phyloP scores from a whole-genome alignment of 1,284 basidiomycete genomes.

The Ustilago xerochloae region DNA sequence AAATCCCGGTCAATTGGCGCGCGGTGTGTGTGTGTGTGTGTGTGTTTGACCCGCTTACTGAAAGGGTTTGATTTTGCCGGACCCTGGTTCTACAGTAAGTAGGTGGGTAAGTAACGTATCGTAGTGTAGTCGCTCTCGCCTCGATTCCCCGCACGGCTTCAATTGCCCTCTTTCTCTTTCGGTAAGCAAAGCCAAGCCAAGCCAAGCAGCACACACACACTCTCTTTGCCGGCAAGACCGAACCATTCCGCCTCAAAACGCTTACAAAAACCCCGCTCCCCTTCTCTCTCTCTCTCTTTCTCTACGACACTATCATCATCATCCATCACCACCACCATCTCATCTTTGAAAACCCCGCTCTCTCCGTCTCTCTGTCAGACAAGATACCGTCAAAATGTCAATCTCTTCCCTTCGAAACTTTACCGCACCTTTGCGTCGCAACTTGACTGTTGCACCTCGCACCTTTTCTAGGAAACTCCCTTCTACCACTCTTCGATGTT shows the following conservation, averaged over 20 bases:
- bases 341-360: too few species aligned
- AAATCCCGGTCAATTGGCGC: not conserved
- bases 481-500: not conserved
- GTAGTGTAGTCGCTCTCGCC: too few species aligned
- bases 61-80: too few species aligned
- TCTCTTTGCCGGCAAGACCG: not conserved
- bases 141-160: too few species aligned
- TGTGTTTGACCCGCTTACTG: too few species aligned
- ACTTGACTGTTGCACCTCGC: not conserved
- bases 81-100: too few species aligned
- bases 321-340: not conserved
- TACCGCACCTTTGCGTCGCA: conserved; percentile 2
- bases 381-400: conserved; percentile 11
- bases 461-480: not conserved
- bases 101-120: too few species aligned
- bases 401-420: conserved; percentile 12
- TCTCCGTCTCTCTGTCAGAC: too few species aligned
- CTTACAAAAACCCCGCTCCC: too few species aligned
- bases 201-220: not conserved
- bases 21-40: too few species aligned
- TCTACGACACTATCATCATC: not conserved
- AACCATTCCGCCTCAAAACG: too few species aligned
- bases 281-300: not conserved
- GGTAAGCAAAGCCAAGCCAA: too few species aligned
- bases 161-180: not conserved